Base-by-base conservation (phyloP, 495 filamentous ascomycete genomes). In the Penicillium canescens region DNA sequence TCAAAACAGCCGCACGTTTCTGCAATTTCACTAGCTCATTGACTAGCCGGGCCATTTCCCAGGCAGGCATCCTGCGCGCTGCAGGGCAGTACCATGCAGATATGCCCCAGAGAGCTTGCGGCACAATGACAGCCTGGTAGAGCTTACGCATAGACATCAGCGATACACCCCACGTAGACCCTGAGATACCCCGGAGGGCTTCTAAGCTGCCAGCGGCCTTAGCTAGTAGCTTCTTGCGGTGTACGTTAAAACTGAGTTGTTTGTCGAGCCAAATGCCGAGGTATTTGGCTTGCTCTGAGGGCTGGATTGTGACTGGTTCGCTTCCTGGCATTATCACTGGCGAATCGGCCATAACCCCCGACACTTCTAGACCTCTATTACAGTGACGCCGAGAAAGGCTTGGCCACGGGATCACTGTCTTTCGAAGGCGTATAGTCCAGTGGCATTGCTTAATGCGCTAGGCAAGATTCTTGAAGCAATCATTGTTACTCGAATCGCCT, bases 361-460 rank as follows among this genome's bases (percentile, higher is more conserved):
- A 41, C 56, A 57, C 43, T 66, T 58, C 20, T 52, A 55, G 23
- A 10, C 48, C 11, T 55, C 65, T 3, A 56, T 48, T 3, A 65
- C 55, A 0, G 56, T 67, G 0, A 50, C 59, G 1, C 55, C 67
- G 0, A 45, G 56, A 0, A 72, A 72, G 38, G 41, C 56, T 0
- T 56, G 64, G 3, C 49, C 56, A 11, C 42, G 38, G 0, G 62
- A 63, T 35, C 65, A 61, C 47, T 33, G 34, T 1, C 10, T 26
- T 1, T 54, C 57, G 0, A 68, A 66, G 39, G 48, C 55, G 0
- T 71, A 66, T 14, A 41, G 59, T 7, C 60, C 56, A 21, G 62
- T 73, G 0, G 62, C 68, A 2, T 38, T 73, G 2, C 39, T 71
- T 0, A 66, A 65, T 35, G 65, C 58, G 5, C 7, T 73, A 0